A percentile compares a stretch with the other conserved stretches of the same genome.
Conservation (phyloP, 1,139 yeast species). For the Candida albicans region DNA sequence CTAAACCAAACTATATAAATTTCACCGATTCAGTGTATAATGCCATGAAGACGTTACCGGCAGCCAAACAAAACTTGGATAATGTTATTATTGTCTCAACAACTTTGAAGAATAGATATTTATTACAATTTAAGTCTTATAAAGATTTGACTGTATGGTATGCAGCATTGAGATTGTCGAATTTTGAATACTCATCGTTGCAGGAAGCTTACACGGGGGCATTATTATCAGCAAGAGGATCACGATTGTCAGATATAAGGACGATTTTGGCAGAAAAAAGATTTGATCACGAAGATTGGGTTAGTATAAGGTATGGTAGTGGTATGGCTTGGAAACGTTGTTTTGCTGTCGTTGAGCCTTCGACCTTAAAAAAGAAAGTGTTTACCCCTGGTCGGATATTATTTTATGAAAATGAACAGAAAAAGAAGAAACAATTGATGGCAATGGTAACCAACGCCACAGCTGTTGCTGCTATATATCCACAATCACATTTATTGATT, state of each 20-base stretch:
- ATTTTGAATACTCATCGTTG: slow-evolving; percentile 74
- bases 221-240: slow-evolving; percentile 81
- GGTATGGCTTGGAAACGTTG: slow-evolving; percentile 99
- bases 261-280: slow-evolving; percentile 83
- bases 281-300: slow-evolving; percentile 92
- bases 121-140: slow-evolving; percentile 69
- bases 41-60: slow-evolving; percentile 62
- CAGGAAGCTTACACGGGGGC: slow-evolving; percentile 98
- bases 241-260: slow-evolving; percentile 80
- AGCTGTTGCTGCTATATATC: slow-evolving; percentile 89
- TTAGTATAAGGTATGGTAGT: slow-evolving; percentile 87
- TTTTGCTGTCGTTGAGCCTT: slow-evolving; percentile 87
- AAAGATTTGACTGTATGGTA: slow-evolving; percentile 68
- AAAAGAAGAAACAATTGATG: slow-evolving; percentile 71
- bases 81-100: slow-evolving; percentile 88
- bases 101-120: slow-evolving; percentile 81
- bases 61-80: slow-evolving; percentile 61
- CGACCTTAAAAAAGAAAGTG: slow-evolving; percentile 45
- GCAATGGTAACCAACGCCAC: slow-evolving; percentile 73
- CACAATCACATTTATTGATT: slow-evolving; percentile 75
- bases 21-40: slow-evolving; percentile 89
- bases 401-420: slow-evolving; percentile 69
- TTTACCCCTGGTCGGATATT: slow-evolving; percentile 57
- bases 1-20: slow-evolving; percentile 86
- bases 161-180: slow-evolving; percentile 75